Evolutionary conservation across 345 rosid species (phyloP), one percentile per base, ranked within the genome.

Genomic region (Sisymbrium altissimum): DNA sequence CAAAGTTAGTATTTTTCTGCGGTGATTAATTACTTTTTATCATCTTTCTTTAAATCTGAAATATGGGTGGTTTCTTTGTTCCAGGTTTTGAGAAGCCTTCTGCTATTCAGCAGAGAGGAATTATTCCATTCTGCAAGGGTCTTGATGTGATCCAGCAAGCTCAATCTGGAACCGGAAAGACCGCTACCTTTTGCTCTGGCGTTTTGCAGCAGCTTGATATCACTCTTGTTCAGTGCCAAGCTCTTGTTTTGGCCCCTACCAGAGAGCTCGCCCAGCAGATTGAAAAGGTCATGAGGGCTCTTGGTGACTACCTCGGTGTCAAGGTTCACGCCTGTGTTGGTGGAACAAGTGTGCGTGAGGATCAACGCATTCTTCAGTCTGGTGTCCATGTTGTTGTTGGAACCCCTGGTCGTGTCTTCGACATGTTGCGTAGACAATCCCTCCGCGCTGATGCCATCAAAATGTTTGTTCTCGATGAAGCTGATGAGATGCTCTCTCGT

Each of bases 361-460:
- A 93, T 52, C 96, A 93, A 38, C 92, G 94, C 7, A 87, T 93
- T 49, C 96, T 93, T 56, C 97, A 90, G 80, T 76, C 87, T 71
- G 98, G 97, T 71, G 98, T 90, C 36, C 96, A 93, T 81, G 98
- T 87, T 78, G 98, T 93, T 36, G 98, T 93, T 35, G 98, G 98
- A 8, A 93, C 98, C 35, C 98, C 98, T 27, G 97, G 97, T 19
- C 98, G 98, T 83, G 98, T 93, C 43, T 93, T 90, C 71, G 98
- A 93, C 86, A 89, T 93, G 98, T 73, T 93, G 70, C 82, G 89
- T 9, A 86, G 97, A 81, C 92, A 93, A 60, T 93, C 96, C 3
- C 94, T 93, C 38, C 87, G 89, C 2, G 86, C 94, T 3, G 97
- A 91, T 72, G 75, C 84, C 17, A 93, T 93, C 55, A 89, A 63